Evolutionary conservation across 176 grass and related monocot species (phyloP), one percentile per base, ranked within the genome.

Genomic region (Puya raimondii): DNA sequence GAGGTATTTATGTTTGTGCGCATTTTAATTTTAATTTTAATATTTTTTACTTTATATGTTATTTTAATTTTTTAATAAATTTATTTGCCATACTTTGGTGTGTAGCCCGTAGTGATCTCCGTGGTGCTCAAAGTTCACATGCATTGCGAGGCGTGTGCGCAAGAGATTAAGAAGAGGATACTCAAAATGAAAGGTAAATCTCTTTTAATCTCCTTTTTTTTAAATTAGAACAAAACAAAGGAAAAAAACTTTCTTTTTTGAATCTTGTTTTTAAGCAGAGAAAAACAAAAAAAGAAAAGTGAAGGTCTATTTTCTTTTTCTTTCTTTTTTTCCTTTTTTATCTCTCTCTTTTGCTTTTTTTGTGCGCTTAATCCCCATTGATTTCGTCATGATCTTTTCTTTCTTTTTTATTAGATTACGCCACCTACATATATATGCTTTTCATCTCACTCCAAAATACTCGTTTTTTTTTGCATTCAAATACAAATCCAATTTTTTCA

Each of bases 71-170:
- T 33, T 54, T 12, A 54, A 54, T 56, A n/a, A n/a, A n/a, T 54
- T 54, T 54, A 16, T n/a, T 59, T 3, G 5, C 20, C 56, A 20
- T 59, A 1, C 14, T n/a, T n/a, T n/a, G n/a, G n/a, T n/a, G n/a
- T n/a, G n/a, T 20, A 90, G 93, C 81, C 84, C 3, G 53, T 78
- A 11, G 89, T 90, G 79, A 79, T 92, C 50, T 25, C 71, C 0
- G 89, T 86, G 1, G 81, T 90, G 71, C 74, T 92, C 29, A 92
- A 92, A 83, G 86, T 96, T 65, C 82, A 89, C 77, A 89, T 92
- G 86, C 93, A 96, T 42, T 85, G 89, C 65, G 84, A 96, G 79
- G 86, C 82, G n/a, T 96, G 89, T 52, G 81, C 89, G 22, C 84
- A 85, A 51, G 79, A 63, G 49, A 96, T 92, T 33, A 83, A 69